These are phyloP conservation scores for Petrea volubilis DNA, from an alignment of 257 asterid species.

Conservation along the genomic window DNA sequence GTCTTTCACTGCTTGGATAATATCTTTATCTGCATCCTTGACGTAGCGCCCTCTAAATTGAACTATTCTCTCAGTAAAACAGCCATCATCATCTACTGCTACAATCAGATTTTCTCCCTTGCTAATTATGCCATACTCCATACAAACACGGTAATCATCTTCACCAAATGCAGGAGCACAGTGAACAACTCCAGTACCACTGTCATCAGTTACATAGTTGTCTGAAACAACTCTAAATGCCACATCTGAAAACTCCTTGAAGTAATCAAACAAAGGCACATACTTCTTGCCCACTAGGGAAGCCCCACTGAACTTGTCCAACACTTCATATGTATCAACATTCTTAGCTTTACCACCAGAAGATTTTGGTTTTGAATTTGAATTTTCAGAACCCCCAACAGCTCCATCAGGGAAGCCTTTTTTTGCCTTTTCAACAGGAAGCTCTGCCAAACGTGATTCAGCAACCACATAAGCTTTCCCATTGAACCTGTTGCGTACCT, in stretches of 20 bases:
- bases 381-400: conserved; percentile 39
- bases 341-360: conserved; percentile 63
- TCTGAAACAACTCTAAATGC: conserved; percentile 89
- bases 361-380: conserved; percentile 63
- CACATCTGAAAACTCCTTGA: conserved; percentile 70
- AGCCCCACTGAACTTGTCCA: conserved; percentile 67
- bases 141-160: conserved; percentile 97
- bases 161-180: conserved; percentile 99
- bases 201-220: conserved; percentile 80
- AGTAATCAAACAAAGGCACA: conserved; percentile 84
- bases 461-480: conserved; percentile 86
- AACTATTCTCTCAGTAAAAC: conserved; percentile 81
- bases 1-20: conserved; percentile 86
- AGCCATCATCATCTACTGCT: conserved; percentile 97
- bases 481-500: conserved; percentile 81
- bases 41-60: conserved; percentile 76
- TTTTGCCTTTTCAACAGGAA: conserved; percentile 86
- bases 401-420: conserved; percentile 54
- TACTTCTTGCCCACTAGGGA: conserved; percentile 86
- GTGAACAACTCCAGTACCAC: conserved; percentile 98
- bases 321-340: conserved; percentile 63
- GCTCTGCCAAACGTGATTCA: conserved; percentile 79
- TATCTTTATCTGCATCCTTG: conserved; percentile 90
- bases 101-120: conserved; percentile 89
- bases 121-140: conserved; percentile 62